Conservation (phyloP, 2,329 filamentous ascomycete genomes). For the Fusarium sp. region DNA sequence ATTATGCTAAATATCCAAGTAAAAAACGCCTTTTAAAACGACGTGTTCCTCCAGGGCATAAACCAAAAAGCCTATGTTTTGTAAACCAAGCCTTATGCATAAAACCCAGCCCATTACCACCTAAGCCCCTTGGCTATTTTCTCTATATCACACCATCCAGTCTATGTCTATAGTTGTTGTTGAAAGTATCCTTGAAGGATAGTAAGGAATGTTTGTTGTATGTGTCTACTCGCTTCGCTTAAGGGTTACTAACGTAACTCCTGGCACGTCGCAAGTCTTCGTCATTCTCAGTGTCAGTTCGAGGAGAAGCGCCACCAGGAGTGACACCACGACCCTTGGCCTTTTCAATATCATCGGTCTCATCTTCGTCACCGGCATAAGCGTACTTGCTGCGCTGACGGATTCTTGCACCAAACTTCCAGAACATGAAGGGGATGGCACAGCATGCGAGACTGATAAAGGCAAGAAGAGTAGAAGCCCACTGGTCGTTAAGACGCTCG, state of each 20-base stretch:
- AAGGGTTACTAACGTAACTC: conserved; percentile 59
- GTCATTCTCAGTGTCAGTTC: conserved; percentile 47
- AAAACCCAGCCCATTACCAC: conserved; percentile 16
- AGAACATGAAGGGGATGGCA: conserved; percentile 83
- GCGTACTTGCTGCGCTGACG: conserved; percentile 74
- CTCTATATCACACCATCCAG: not conserved
- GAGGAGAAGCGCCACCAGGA: conserved; percentile 37
- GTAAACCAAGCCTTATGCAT: conserved; percentile 12
- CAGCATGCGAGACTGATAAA: conserved; percentile 81
- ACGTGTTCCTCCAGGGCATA: conserved; percentile 5
- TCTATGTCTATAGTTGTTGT: conserved; percentile 9
- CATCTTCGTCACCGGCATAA: conserved; percentile 65
- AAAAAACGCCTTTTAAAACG: conserved; percentile 8
- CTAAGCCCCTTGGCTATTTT: not conserved
- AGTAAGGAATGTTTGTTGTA: not conserved
- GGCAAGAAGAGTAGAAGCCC: conserved; percentile 75
- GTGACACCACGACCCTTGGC: conserved; percentile 38
- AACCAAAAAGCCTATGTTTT: conserved; percentile 12
- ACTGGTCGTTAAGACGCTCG: conserved; percentile 72
- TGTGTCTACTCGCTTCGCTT: conserved; percentile 5
- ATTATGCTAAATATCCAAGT: conserved; percentile 39
- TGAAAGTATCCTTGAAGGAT: not conserved
- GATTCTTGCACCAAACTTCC: conserved; percentile 75
- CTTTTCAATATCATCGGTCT: conserved; percentile 51
- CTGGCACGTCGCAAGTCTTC: conserved; percentile 54